Base-by-base conservation (phyloP, 2,329 filamentous ascomycete species). In the Trichoderma arundinaceum region DNA sequence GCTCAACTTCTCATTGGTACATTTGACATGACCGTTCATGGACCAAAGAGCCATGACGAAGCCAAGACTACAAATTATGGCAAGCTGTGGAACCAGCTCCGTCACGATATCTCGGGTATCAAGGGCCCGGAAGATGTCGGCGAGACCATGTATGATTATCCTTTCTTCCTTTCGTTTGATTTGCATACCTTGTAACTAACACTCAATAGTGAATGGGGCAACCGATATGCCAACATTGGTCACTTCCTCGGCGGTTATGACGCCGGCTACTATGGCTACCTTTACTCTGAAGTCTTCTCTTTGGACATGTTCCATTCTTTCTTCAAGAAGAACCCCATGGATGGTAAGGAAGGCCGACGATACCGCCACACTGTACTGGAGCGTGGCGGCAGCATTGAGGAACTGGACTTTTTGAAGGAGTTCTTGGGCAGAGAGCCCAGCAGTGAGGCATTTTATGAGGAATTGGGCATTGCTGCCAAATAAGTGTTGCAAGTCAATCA, bases 241-340 rank as follows among this genome's bases (percentile, higher is more conserved):
- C 92, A 95, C 77, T 82, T 94, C 69, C 91, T 94, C 67, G 91
- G 91, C 61, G 92, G 92, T 1, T 95, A 95, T 73, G 92, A 94
- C 76, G 91, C 92, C 35, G 91, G 91, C 49, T 94, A 94, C 80
- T 95, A 95, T 76, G 87, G 88, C 71, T 90, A 90, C 74, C 79
- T 90, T 39, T 90, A 86, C 69, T 92, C 89, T 1, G 86, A 92
- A 76, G 92, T 95, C 17, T 95, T 94, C 79, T 91, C 88, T 22
- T 86, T 90, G 32, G 92, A 96, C 77, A 94, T 96, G 91, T 96
- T 94, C 82, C 88, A 92, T 78, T 85, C 85, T 0, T 88, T 91
- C 53, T 95, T 95, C 80, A 89, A 90, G 80, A 82, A 86, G 71
- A 83, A 94, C 75, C 92, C 92, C 0, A 93, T 94, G 91, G 86